Conservation (phyloP, 495 filamentous ascomycete species). For the Paragyromitra xinjiangensis region DNA sequence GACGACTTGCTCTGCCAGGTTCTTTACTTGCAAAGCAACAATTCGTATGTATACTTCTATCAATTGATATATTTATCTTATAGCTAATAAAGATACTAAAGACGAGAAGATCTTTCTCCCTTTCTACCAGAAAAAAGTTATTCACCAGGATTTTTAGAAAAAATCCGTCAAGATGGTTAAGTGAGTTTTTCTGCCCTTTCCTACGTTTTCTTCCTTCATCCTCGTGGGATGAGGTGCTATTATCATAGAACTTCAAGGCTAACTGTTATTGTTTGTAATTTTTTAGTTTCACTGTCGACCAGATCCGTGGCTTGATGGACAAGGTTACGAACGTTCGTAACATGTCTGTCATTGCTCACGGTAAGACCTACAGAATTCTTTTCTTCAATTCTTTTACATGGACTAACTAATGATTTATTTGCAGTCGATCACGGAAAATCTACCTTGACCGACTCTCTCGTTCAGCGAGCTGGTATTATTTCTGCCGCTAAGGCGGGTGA, state of each 20-base stretch:
- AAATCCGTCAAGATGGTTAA: conserved; percentile 98
- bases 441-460: conserved; percentile 97
- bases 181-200: conserved; percentile 71
- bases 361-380: conserved; percentile 61
- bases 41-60: conserved; percentile 31
- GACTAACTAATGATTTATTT: conserved; percentile 6
- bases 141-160: conserved; percentile 61
- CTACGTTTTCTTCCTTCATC: conserved; percentile 19
- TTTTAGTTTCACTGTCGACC: conserved; percentile 93
- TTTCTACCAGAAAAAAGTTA: conserved; percentile 14
- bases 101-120: conserved; percentile 38
- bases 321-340: conserved; percentile 96
- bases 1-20: conserved; percentile 50
- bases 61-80: conserved; percentile 21
- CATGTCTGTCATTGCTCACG: conserved; percentile 99
- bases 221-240: not conserved
- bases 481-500: conserved; percentile 97
- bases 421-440: conserved; percentile 99
- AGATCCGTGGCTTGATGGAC: conserved; percentile 97
- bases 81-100: conserved; percentile 25
- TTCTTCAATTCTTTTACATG: conserved; percentile 10
- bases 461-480: conserved; percentile 99
- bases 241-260: conserved; percentile 9
- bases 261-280: conserved; percentile 12
- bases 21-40: conserved; percentile 46